Percentiles rank a stretch among this genome's conserved stretches.
Conservation (phyloP, 2,329 filamentous ascomycete species). For the Botrytis deweyae region DNA sequence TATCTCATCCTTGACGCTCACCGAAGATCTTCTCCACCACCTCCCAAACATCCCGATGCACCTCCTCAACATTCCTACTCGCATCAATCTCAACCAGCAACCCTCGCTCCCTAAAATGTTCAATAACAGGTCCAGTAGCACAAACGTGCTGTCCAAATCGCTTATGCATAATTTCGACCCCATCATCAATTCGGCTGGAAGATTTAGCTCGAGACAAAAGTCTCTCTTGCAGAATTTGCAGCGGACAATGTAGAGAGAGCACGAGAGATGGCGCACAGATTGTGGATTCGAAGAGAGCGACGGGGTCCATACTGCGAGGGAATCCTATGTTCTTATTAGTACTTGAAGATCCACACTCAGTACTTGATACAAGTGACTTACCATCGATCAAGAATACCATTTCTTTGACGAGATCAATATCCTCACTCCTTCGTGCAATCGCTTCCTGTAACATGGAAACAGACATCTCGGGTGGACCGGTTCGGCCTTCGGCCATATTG, state of each 20-base stretch:
- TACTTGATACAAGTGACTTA: neutral
- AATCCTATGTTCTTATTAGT: slow-evolving; percentile 9
- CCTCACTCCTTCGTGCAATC: neutral
- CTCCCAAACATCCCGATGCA: neutral
- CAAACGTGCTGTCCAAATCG: neutral
- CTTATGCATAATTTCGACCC: neutral
- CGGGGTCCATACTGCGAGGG: neutral
- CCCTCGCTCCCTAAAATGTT: neutral
- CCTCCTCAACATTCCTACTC: neutral
- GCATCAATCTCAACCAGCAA: slow-evolving; percentile 13
- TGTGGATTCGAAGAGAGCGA: neutral
- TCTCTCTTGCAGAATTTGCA: neutral
- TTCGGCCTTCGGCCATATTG: slow-evolving; percentile 10
- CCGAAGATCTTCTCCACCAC: neutral
- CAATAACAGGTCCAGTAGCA: slow-evolving; percentile 11
- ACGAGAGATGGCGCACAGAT: neutral
- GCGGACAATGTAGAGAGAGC: neutral
- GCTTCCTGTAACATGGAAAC: neutral
- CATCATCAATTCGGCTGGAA: slow-evolving; percentile 2
- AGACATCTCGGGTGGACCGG: slow-evolving; percentile 6
- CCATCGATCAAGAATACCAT: slow-evolving; percentile 10
- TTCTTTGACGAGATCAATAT: neutral
- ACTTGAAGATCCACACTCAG: neutral
- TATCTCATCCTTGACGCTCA: neutral
- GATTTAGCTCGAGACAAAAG: neutral